Conservation (phyloP, 352 stramenopile species). For the Phytophthora meadii region DNA sequence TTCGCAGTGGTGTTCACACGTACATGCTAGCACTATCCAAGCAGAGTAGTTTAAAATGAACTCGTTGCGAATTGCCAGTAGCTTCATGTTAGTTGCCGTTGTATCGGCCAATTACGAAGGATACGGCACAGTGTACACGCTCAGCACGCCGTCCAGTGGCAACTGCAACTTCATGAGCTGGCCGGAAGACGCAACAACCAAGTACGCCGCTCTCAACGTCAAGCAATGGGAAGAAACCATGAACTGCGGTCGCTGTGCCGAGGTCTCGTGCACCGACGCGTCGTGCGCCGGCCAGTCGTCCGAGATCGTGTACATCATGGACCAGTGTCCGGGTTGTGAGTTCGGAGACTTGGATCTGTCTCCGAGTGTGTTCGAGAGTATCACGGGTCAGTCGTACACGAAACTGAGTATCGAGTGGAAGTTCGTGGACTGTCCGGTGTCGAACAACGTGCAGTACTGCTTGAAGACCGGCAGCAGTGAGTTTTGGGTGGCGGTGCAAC, state of each 20-base stretch:
- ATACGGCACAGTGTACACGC: constrained; percentile 39
- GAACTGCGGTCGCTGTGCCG: constrained; percentile 56
- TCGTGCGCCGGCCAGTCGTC: constrained; percentile 45
- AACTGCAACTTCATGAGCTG: constrained; percentile 61
- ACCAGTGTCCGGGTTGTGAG: constrained; percentile 65
- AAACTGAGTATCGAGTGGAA: constrained; percentile 64
- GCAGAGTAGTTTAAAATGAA: constrained; percentile 4
- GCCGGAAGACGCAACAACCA: constrained; percentile 32
- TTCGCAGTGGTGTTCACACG: constrained; percentile 6
- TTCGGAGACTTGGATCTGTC: constrained; percentile 67
- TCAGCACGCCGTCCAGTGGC: constrained; percentile 36
- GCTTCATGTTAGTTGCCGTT: constrained; percentile 37
- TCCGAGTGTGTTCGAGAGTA: constrained; percentile 57
- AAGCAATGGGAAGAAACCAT: constrained; percentile 47
- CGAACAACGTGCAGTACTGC: constrained; percentile 65
- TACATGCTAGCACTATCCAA: constrained; percentile 1
- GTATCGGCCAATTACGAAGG: constrained; percentile 16
- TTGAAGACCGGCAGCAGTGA: constrained; percentile 67
- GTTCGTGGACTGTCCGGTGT: constrained; percentile 69
- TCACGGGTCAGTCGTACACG: constrained; percentile 61
- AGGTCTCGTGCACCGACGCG: constrained; percentile 60
- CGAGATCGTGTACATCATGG: constrained; percentile 72
- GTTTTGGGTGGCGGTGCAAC: constrained; percentile 73
- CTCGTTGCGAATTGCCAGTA: constrained; percentile 18
- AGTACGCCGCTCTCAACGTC: constrained; percentile 53